phyloP scores from a whole-genome alignment of 2,329 filamentous ascomycete species.

The Paecilomyces formosus region DNA sequence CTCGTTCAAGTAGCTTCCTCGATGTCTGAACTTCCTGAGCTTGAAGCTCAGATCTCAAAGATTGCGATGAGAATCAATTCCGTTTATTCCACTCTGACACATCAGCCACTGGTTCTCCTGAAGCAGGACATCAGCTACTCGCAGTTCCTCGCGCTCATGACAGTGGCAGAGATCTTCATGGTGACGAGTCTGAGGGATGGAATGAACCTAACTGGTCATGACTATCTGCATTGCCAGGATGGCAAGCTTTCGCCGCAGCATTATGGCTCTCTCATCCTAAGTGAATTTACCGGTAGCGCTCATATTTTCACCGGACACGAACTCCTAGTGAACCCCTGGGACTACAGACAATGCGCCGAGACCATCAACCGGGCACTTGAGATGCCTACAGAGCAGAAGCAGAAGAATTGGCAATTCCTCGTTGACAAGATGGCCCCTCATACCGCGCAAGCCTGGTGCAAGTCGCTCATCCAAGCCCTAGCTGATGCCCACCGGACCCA shows the following conservation, averaged over 20 bases:
- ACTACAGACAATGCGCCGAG: slow-evolving; percentile 77
- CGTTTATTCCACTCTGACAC: slow-evolving; percentile 76
- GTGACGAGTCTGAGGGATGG: slow-evolving; percentile 91
- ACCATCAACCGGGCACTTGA: slow-evolving; percentile 75
- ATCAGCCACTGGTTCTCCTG: slow-evolving; percentile 84
- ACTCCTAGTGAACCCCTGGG: slow-evolving; percentile 87
- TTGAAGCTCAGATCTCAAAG: slow-evolving; percentile 80
- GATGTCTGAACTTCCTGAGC: slow-evolving; percentile 72
- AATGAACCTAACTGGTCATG: slow-evolving; percentile 92
- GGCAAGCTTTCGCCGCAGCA: slow-evolving; percentile 64
- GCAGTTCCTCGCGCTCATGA: slow-evolving; percentile 84
- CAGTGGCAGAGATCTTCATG: slow-evolving; percentile 81
- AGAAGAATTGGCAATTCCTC: slow-evolving; percentile 64
- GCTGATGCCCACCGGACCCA: slow-evolving; percentile 71
- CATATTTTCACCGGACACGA: slow-evolving; percentile 73
- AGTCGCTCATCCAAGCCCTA: slow-evolving; percentile 60
- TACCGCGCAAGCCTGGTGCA: slow-evolving; percentile 77
- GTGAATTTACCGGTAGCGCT: slow-evolving; percentile 88
- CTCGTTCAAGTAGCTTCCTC: slow-evolving; percentile 89
- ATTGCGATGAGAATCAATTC: slow-evolving; percentile 92
- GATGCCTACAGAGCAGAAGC: slow-evolving; percentile 69
- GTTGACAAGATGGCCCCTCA: slow-evolving; percentile 66
- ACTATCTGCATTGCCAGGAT: slow-evolving; percentile 88
- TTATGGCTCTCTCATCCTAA: slow-evolving; percentile 80
- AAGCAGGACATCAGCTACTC: slow-evolving; percentile 89